Percentiles rank a stretch among this genome's conserved stretches.
phyloP scores from a whole-genome alignment of 2,329 filamentous ascomycete genomes.

The Trichoderma cornu-damae region DNA sequence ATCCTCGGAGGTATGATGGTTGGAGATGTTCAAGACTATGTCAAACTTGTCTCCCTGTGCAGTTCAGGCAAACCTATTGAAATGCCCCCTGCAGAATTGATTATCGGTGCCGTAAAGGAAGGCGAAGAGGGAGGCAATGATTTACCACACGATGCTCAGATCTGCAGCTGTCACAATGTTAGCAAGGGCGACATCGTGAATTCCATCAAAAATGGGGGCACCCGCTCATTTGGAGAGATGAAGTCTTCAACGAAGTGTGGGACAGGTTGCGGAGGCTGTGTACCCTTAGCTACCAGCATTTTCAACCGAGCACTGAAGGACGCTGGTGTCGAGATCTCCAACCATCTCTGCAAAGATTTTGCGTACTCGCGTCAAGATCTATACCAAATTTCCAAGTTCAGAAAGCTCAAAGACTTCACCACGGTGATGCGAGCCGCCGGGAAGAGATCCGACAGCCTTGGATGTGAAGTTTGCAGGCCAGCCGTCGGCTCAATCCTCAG shows the following conservation, averaged over 20 bases:
- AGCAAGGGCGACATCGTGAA: conserved; percentile 74
- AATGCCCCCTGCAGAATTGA: conserved; percentile 73
- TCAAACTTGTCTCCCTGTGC: conserved; percentile 82
- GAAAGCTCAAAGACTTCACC: conserved; percentile 64
- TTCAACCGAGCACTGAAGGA: conserved; percentile 84
- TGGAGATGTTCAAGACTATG: conserved; percentile 83
- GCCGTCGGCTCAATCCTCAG: conserved; percentile 74
- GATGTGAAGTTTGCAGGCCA: conserved; percentile 85
- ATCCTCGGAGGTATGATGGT: conserved; percentile 97
- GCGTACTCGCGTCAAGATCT: conserved; percentile 77
- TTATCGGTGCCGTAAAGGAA: conserved; percentile 67
- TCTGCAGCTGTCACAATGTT: conserved; percentile 92
- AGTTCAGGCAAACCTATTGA: conserved; percentile 78
- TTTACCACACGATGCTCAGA: conserved; percentile 77
- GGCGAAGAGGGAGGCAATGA: conserved; percentile 72
- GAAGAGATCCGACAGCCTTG: conserved; percentile 64
- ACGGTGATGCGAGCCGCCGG: conserved; percentile 77
- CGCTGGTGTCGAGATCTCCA: conserved; percentile 82
- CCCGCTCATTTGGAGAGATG: conserved; percentile 74
- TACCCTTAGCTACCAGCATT: conserved; percentile 82
- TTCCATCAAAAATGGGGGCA: conserved; percentile 68
- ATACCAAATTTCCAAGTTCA: conserved; percentile 84
- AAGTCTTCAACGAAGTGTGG: conserved; percentile 90
- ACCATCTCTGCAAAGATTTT: conserved; percentile 81
- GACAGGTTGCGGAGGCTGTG: conserved; percentile 83